These are phyloP conservation scores for Silybum marianum DNA, from an alignment of 129 eudicot species.

Conservation along the genomic window DNA sequence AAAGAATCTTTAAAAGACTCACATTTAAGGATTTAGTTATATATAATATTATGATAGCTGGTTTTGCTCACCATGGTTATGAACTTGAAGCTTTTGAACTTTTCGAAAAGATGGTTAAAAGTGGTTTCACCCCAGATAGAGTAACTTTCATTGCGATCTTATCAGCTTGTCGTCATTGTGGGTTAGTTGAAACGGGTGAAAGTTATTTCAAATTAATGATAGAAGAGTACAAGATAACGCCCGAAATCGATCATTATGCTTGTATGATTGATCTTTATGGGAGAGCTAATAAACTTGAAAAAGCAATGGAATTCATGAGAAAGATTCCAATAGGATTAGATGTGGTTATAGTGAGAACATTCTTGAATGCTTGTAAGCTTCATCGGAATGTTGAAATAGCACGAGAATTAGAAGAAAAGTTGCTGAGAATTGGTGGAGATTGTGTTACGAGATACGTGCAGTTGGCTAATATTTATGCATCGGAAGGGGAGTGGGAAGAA, in stretches of 20 bases:
- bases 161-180: conserved; percentile 90
- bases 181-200: conserved; percentile 69
- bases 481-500: conserved; percentile 77
- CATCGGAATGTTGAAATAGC: conserved; percentile 67
- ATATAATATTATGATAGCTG: conserved; percentile 84
- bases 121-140: conserved; percentile 50
- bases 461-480: conserved; percentile 81
- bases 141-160: conserved; percentile 75
- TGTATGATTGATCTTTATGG: conserved; percentile 92
- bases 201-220: conserved; percentile 62
- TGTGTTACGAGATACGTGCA: conserved; percentile 79
- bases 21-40: conserved; percentile 51
- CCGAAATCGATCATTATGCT: conserved; percentile 88
- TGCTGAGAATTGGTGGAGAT: conserved; percentile 52
- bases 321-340: conserved; percentile 69
- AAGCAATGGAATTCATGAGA: conserved; percentile 58
- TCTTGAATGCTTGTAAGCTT: conserved; percentile 69
- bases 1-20: conserved; percentile 38
- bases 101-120: conserved; percentile 51
- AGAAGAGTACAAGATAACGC: conserved; percentile 50
- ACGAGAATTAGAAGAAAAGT: conserved; percentile 60
- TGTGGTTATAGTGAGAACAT: conserved; percentile 61
- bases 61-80: conserved; percentile 83
- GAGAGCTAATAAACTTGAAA: conserved; percentile 62
- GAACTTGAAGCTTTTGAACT: conserved; percentile 57